Base-by-base conservation (phyloP, 805 yeast species). In the Danielia oregonensis region DNA sequence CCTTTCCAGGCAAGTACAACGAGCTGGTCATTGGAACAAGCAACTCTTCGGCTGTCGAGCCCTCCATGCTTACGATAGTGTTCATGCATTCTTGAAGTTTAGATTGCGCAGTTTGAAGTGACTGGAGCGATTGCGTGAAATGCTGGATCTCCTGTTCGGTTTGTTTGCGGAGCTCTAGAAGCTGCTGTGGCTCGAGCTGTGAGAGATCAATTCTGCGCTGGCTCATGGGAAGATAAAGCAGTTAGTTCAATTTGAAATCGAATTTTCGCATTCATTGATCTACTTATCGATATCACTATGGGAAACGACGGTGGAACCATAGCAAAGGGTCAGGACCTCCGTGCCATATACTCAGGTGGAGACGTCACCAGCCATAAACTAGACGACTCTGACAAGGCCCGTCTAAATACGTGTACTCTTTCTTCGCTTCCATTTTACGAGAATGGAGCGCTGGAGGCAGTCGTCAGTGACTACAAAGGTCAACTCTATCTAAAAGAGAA, bases 1-100 rank as follows among this genome's bases (percentile, higher is more conserved):
- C 72, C 35, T 68, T 74, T 2, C 97, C 98, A 4, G 96, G 95
- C 17, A 93, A 82, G 48, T 93, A 93, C 26, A 93, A 65, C 0
- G 96, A 86, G 13, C 88, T 72, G 0, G 97, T 86, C 41, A 94
- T 70, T 5, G 98, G 98, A 1, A 93, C 86, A 43, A 93, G 65
- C 14, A 91, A 57, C 22, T 76, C 74, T 29, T 72, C 63, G 1
- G 70, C 63, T 24, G 39, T 39, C 13, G 57, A 42, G 14, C 38
- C 36, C 37, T 72, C 75, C 39, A 85, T 69, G 24, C 68, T 65
- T 35, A 77, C 75, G 30, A 93, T 79, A 44, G 87, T 82, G 26
- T 68, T 68, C 12, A 79, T 72, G 58, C 97, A 91, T 46, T 89
- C 96, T 45, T 72, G 72, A 55, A 88, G 86, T 61, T 86, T 89